Conservation (phyloP, 2,329 filamentous ascomycete species). For the Corniculantispora saksenae region DNA sequence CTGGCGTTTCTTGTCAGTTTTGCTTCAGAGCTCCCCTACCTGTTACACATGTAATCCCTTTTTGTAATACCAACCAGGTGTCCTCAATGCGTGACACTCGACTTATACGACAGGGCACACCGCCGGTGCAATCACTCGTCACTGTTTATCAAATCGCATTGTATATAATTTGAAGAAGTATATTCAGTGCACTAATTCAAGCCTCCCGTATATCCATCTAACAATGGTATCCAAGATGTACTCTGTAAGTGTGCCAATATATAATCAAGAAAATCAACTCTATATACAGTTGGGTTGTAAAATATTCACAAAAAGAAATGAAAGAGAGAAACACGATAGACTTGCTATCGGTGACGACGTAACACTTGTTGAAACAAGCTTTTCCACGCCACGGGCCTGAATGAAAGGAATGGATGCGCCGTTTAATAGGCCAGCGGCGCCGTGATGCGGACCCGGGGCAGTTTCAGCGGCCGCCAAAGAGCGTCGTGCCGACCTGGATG, state of each 20-base stretch:
- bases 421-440: too few species aligned
- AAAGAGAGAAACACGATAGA: not conserved
- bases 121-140: too few species aligned
- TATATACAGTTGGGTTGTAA: not conserved
- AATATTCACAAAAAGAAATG: not conserved
- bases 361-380: too few species aligned
- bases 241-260: not conserved
- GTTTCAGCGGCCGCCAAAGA: conserved; percentile 30
- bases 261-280: not conserved
- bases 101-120: too few species aligned
- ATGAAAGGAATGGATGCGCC: too few species aligned
- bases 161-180: not conserved
- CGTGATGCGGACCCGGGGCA: too few species aligned
- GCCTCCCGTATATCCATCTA: not conserved
- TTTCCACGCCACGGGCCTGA: too few species aligned
- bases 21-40: too few species aligned
- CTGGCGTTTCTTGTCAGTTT: too few species aligned
- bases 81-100: too few species aligned
- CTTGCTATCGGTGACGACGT: not conserved
- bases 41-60: too few species aligned
- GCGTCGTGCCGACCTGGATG: conserved; percentile 27
- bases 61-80: too few species aligned
- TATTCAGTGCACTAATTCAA: not conserved
- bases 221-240: not conserved
- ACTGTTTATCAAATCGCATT: not conserved